These are phyloP conservation scores for Acanthamoeba healyi DNA, from an alignment of 208 protist species.

Conservation along the genomic window DNA sequence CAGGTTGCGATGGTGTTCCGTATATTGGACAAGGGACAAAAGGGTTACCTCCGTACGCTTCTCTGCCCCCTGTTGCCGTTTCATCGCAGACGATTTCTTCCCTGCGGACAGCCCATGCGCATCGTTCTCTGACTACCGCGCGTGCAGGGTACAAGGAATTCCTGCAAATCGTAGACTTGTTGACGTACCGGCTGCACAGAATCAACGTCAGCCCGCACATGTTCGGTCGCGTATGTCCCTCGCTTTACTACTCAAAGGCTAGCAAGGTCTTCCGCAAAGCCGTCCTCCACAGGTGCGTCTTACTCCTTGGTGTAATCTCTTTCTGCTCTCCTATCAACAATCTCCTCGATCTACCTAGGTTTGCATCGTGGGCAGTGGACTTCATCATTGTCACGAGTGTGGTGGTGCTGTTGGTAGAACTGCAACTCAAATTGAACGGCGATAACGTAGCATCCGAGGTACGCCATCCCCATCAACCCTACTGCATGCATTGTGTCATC, in stretches of 20 bases:
- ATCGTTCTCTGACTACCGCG: neutral
- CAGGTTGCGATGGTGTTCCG: constrained; percentile 2
- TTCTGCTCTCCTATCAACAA: no score
- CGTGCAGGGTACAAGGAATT: constrained; percentile 23
- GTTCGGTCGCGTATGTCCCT: neutral
- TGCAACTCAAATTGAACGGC: constrained; percentile 8
- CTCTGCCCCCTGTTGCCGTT: neutral
- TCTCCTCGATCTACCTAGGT: neutral
- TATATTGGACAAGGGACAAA: constrained; percentile 24
- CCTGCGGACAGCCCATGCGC: no score
- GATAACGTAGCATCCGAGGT: neutral
- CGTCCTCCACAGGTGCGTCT: neutral
- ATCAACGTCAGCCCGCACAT: neutral
- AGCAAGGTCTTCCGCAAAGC: neutral
- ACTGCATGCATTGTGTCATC: no score
- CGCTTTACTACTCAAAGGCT: neutral
- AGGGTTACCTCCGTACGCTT: constrained; percentile 1
- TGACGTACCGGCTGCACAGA: neutral
- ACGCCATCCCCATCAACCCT: neutral
- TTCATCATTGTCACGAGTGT: neutral
- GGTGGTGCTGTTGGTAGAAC: neutral
- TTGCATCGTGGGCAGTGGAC: constrained; percentile 33
- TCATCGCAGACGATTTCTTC: neutral
- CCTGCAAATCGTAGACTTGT: constrained; percentile 3
- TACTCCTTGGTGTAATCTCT: neutral